Evolutionary conservation across 2,329 filamentous ascomycete species (phyloP), one percentile per base, ranked within the genome.

Genomic region (Diaporthe helianthi): DNA sequence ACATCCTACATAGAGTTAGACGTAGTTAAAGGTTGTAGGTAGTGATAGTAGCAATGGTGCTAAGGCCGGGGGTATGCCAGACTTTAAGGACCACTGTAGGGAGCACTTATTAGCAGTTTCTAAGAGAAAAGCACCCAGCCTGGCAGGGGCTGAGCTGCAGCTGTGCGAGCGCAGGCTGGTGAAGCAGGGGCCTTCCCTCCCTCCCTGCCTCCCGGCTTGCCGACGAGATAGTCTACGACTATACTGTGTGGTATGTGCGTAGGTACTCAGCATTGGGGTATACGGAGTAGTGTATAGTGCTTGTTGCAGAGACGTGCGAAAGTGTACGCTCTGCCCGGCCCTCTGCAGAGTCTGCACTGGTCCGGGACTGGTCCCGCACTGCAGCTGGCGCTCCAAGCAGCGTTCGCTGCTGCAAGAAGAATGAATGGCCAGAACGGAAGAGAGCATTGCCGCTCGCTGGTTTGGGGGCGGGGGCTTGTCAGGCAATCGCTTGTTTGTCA

Each of bases 391-490:
- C 29, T 46, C 44, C 44, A 33, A 49, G 26, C 29, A 36, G 58
- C 44, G 49, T 24, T n/a, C 17, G 36, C 22, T 31, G 24, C 58
- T 47, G 58, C 36, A 31, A 47, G 26, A 36, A 36, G 58, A n/a
- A 63, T 2, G 58, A n/a, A 63, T 2, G 15, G 33, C 36, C 12
- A 49, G n/a, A 63, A 36, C 17, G 13, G 4, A 38, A 13, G 36
- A 49, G 58, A 36, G 58, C 58, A 63, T 63, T 63, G 58, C 44
- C 44, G 49, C 58, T 26, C 44, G 41, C 44, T 49, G 29, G 22
- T 63, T 36, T 63, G 44, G 41, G 29, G 44, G 58, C 41, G 58
- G 58, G 41, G 44, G 24, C 29, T 47, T 47, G 44, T 63, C 44
- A 63, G 49, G 58, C 58, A 47, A 17, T 26, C 19, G 26, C 41